phyloP scores from a whole-genome alignment of 208 protist genomes.

The Trypanosoma conorhini region DNA sequence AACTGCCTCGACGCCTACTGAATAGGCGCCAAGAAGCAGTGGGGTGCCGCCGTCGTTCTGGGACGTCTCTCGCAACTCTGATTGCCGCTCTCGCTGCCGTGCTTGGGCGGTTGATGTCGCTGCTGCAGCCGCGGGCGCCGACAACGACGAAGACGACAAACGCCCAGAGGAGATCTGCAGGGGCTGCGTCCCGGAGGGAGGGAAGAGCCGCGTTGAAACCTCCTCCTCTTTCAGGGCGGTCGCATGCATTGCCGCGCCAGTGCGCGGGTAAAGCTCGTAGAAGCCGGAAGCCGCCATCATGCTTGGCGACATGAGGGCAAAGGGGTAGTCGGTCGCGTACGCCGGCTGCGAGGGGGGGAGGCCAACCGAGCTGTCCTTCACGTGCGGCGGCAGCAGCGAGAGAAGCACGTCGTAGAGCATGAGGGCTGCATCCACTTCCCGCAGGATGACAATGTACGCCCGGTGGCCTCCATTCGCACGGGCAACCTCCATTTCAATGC shows the following conservation, averaged over 20 bases:
- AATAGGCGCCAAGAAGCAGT: neutral
- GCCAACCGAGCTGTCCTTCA: slow-evolving; percentile 8
- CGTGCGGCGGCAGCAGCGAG: slow-evolving; percentile 11
- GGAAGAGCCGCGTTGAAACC: slow-evolving; percentile 1
- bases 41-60: neutral
- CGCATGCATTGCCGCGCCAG: neutral
- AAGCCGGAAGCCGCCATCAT: slow-evolving; percentile 24
- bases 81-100: neutral
- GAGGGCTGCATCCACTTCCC: neutral
- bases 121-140: no score
- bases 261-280: slow-evolving; percentile 25
- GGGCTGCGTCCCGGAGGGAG: neutral
- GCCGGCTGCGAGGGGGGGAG: neutral
- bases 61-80: neutral
- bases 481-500: slow-evolving; percentile 37
- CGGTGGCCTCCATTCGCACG: slow-evolving; percentile 13
- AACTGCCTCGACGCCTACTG: neutral
- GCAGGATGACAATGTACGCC: slow-evolving; percentile 28
- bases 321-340: slow-evolving; percentile 15
- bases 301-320: slow-evolving; percentile 12
- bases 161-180: neutral
- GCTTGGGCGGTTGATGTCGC: neutral
- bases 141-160: neutral
- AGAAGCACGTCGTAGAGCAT: slow-evolving; percentile 29
- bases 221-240: neutral